Base-by-base conservation (phyloP, 768 basidiomycete genomes). In the Agrocybe chaxingu region DNA sequence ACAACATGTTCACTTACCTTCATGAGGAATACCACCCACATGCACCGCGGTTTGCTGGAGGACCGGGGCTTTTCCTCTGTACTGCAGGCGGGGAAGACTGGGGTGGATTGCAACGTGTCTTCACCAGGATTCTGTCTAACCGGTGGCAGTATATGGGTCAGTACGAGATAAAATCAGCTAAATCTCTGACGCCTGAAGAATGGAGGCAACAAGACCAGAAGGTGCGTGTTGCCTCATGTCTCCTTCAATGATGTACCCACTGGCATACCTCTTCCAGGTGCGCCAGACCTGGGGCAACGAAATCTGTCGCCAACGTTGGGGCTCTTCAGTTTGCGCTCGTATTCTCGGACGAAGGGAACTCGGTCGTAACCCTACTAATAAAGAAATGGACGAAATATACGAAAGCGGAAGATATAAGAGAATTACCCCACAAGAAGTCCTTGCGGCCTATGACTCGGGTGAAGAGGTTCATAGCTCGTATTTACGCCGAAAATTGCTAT, bases 1-100 rank as follows among this genome's bases (percentile, higher is more conserved):
- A 62, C 40, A 36, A 62, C 5, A 61, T 70, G 24, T 73, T 71
- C 47, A 63, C 67, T 62, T 75, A 62, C 49, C 54, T 66, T 0
- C 67, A 66, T 44, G 57, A 67, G 1, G 41, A 50, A 1, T 64
- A 60, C 36, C 67, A 73, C 36, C 70, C 71, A 1, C 58, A 70
- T 16, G 71, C 65, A 8, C 74, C 71, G 1, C 52, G 66, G 45
- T 36, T 66, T 10, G 68, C 71, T 0, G 72, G 73, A 0, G 61
- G 63, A 0, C 65, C 64, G 0, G 73, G 74, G 0, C 49, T 76
- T 0, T 68, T 56, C 47, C 70, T 71, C 31, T 4, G 47, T 16
- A 41, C 45, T 0, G 35, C 34, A 35, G 38, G 38, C 35, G 43
- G 35, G 1, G 6, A 16, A 0, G 47, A 33, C 11, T 29, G 7